These are phyloP conservation scores for Phytophthora pisi DNA, from an alignment of 352 stramenopile species.

Conservation along the genomic window DNA sequence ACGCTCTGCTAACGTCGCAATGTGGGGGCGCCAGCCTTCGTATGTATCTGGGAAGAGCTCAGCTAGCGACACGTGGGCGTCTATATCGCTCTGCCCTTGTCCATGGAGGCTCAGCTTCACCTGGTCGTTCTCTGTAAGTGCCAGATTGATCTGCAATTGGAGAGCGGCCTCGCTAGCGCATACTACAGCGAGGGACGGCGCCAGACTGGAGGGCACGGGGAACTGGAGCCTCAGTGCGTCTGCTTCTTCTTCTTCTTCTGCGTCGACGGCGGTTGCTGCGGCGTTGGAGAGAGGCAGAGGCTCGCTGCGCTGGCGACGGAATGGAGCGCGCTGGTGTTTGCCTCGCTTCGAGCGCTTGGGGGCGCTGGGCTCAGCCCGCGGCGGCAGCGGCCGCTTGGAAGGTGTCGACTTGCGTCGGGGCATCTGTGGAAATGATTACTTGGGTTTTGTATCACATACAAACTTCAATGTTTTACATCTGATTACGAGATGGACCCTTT, in stretches of 20 bases:
- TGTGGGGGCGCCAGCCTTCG: constrained; percentile 16
- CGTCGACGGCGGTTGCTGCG: not conserved
- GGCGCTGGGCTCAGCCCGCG: not conserved
- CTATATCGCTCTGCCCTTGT: constrained; percentile 1
- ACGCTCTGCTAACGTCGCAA: constrained; percentile 29
- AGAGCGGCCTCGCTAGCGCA: not conserved
- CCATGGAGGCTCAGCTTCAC: constrained; percentile 16
- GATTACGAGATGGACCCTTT: constrained; percentile 3
- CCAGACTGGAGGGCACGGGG: constrained; percentile 10
- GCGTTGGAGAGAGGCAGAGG: constrained; percentile 17
- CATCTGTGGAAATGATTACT: constrained; percentile 6
- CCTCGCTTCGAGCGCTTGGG: constrained; percentile 14
- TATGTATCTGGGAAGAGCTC: constrained; percentile 37
- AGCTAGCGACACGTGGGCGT: constrained; percentile 11
- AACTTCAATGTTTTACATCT: not conserved
- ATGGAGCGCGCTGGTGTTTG: not conserved
- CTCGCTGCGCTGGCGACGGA: constrained; percentile 8
- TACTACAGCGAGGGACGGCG: constrained; percentile 9
- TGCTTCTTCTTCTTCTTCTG: constrained; percentile 2
- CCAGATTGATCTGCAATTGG: constrained; percentile 18
- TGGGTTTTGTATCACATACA: not conserved
- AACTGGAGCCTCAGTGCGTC: constrained; percentile 17
- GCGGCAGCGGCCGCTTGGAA: constrained; percentile 18
- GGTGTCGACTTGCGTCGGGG: constrained; percentile 27
- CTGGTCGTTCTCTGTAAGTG: constrained; percentile 16